Conservation (phyloP, 139 green algal genomes). For the Picochlorum sp. region DNA sequence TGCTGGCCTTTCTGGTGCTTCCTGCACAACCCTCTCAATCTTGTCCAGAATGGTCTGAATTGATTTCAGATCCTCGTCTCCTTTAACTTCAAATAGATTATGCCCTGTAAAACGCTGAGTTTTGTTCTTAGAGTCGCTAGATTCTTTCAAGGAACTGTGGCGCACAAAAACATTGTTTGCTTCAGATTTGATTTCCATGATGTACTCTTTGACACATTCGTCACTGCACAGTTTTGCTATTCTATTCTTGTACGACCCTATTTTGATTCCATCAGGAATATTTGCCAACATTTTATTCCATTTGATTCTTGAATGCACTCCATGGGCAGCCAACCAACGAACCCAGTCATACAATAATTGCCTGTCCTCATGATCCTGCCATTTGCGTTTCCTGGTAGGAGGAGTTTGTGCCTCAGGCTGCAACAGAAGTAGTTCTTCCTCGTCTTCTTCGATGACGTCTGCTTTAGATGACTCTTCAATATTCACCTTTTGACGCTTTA, state of each 20-base stretch:
- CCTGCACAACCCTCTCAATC: slow-evolving; percentile 1
- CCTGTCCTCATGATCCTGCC: slow-evolving; percentile 22
- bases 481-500: not conserved
- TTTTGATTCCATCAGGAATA: not conserved
- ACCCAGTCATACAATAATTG: slow-evolving; percentile 21
- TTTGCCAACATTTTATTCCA: not conserved
- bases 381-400: slow-evolving; percentile 18
- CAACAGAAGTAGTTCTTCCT: not conserved
- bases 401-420: slow-evolving; percentile 7
- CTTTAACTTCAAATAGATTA: not conserved
- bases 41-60: slow-evolving; percentile 2
- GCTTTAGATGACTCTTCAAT: not conserved
- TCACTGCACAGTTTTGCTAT: not conserved
- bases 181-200: not conserved
- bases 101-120: not conserved
- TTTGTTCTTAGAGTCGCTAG: not conserved
- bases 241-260: not conserved
- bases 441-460: slow-evolving; percentile 2
- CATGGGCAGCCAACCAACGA: slow-evolving; percentile 6
- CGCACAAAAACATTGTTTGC: not conserved
- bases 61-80: not conserved
- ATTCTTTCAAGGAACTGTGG: not conserved
- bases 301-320: too few relatives aligned
- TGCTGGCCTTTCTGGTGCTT: not conserved
- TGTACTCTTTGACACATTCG: not conserved